Evolutionary conservation across 768 basidiomycete species (phyloP), one percentile per base, ranked within the genome.

Genomic region (Pholiota microspora): DNA sequence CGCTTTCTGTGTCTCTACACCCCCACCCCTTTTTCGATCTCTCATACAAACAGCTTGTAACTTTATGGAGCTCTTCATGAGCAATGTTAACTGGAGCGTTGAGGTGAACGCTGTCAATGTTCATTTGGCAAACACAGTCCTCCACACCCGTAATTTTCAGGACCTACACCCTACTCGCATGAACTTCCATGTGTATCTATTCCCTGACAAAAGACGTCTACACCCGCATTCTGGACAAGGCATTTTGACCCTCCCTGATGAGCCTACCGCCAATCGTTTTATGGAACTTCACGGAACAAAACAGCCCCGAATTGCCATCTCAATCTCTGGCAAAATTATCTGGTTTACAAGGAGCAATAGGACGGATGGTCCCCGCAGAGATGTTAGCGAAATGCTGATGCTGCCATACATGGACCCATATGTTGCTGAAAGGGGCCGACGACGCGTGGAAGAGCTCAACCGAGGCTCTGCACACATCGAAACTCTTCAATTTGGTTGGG

Each of bases 401-500:
- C 64, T 63, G 2, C 81, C 78, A 1, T 83, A 74, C 58, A 56
- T 73, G 7, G 71, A 82, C 59, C 79, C 79, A 3, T 52, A 42
- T 16, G 58, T 67, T 16, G 55, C 67, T 5, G 67, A 74, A 50
- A 67, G 72, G 44, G 71, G 67, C 45, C 70, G 76, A 53, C 62
- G 56, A 23, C 67, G 65, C 25, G 59, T 66, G 7, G 45, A 45
- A n/a, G 57, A 71, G 21, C 68, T 81, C 7, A 58, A 63, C n/a
- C 31, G 57, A 2, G 57, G 60, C 15, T 31, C 36, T 7, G 66
- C 80, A 23, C 51, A 59, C 6, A 60, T 84, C 46, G 56, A 55
- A 3, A 62, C 67, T 3, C 57, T 87, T 24, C 84, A 85, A 59
- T 84, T 85, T 58, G 80, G 82, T 12, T 84, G 83, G 84, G 71